Evolutionary conservation across 2,329 filamentous ascomycete genomes (phyloP).

Genomic region (Colletotrichum musicola): DNA sequence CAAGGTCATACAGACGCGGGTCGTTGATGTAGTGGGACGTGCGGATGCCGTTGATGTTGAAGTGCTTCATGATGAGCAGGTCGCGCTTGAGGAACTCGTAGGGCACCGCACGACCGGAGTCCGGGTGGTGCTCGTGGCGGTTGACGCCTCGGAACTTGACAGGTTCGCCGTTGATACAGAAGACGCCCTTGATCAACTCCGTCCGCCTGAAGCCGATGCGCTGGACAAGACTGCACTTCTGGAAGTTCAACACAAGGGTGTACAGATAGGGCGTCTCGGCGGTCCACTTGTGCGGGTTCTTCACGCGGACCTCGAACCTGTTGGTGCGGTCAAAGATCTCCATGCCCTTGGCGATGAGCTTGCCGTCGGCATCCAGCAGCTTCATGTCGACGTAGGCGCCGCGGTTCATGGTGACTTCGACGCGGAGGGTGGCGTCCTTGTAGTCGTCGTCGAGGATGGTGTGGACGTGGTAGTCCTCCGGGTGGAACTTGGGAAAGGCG

Average conservation of each 20-base stretch:
- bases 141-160: constrained; percentile 78
- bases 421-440: constrained; percentile 62
- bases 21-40: constrained; percentile 77
- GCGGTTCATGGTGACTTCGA: constrained; percentile 60
- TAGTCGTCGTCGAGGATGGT: constrained; percentile 69
- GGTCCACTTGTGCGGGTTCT: constrained; percentile 73
- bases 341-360: constrained; percentile 45
- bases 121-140: constrained; percentile 77
- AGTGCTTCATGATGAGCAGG: constrained; percentile 73
- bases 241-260: constrained; percentile 55
- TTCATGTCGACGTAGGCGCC: constrained; percentile 47
- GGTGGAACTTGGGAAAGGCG: constrained; percentile 66
- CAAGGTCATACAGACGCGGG: constrained; percentile 69
- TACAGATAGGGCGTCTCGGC: constrained; percentile 77
- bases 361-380: constrained; percentile 51
- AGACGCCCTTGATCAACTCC: constrained; percentile 70
- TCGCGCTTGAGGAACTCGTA: constrained; percentile 72
- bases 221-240: constrained; percentile 59
- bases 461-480: constrained; percentile 68
- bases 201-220: constrained; percentile 73
- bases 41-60: constrained; percentile 78
- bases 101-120: constrained; percentile 72
- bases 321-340: constrained; percentile 50
- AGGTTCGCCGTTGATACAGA: constrained; percentile 74
- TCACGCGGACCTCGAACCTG: constrained; percentile 57